Conservation (phyloP, 306 rosid species). For the Rubus parviflorus region DNA sequence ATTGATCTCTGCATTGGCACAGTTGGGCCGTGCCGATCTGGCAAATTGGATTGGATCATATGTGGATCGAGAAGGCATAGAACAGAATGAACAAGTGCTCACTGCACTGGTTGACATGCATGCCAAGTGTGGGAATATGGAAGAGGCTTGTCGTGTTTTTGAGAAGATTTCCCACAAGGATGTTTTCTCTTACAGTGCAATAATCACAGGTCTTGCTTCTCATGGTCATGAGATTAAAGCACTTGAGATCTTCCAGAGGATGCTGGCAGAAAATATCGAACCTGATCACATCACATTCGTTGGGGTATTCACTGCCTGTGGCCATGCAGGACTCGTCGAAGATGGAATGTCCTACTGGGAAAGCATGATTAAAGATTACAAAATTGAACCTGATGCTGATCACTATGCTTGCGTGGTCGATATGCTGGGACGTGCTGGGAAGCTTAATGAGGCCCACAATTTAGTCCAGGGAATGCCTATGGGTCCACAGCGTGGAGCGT, state of each 20-base stretch:
- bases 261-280: slow-evolving; percentile 22
- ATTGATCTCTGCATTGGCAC: slow-evolving; percentile 31
- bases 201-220: slow-evolving; percentile 32
- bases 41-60: slow-evolving; percentile 23
- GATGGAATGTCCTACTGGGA: slow-evolving; percentile 28
- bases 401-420: slow-evolving; percentile 25
- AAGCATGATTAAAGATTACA: slow-evolving; percentile 22
- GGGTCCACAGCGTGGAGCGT: slow-evolving; percentile 28
- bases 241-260: slow-evolving; percentile 25
- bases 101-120: slow-evolving; percentile 35
- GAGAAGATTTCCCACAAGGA: slow-evolving; percentile 19
- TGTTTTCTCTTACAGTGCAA: slow-evolving; percentile 23
- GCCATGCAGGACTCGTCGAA: slow-evolving; percentile 22
- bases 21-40: slow-evolving; percentile 18
- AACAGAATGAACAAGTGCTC: slow-evolving; percentile 19
- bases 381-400: slow-evolving; percentile 23
- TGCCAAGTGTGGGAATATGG: slow-evolving; percentile 31
- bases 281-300: slow-evolving; percentile 28
- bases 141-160: slow-evolving; percentile 19
- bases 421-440: slow-evolving; percentile 32
- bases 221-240: slow-evolving; percentile 30
- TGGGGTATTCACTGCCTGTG: slow-evolving; percentile 32
- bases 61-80: slow-evolving; percentile 15
- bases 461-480: slow-evolving; percentile 24
- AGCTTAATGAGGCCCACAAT: slow-evolving; percentile 19